Conservation (phyloP, 192 early-diverging fungal genomes). For the Linnemannia elongata region DNA sequence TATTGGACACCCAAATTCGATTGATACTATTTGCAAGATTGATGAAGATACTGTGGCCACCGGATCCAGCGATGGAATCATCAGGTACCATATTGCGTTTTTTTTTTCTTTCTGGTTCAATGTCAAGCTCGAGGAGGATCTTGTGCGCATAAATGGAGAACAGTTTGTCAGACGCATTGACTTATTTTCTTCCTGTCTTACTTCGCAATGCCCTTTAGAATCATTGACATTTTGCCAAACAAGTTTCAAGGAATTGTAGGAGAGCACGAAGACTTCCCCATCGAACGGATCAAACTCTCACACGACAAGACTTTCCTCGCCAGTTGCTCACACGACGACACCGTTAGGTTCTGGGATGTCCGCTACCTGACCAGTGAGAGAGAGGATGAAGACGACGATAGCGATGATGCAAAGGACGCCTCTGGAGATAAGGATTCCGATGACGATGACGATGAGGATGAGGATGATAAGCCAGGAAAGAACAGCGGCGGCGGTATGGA, state of each 20-base stretch:
- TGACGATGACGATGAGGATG: conserved; percentile 36
- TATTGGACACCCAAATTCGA: conserved; percentile 92
- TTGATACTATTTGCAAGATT: conserved; percentile 88
- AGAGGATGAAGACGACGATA: conserved; percentile 61
- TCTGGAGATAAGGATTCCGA: conserved; percentile 56
- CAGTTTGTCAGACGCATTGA: conserved; percentile 5
- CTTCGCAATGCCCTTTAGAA: conserved; percentile 47
- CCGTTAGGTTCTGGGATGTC: conserved; percentile 92
- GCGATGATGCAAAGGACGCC: conserved; percentile 62
- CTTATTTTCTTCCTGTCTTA: not conserved
- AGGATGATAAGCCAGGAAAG: conserved; percentile 39
- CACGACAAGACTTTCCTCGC: conserved; percentile 82
- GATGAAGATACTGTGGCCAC: conserved; percentile 90
- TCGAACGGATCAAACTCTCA: conserved; percentile 84
- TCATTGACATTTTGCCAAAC: conserved; percentile 93
- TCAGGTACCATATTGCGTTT: conserved; percentile 58
- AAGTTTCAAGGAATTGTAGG: conserved; percentile 90
- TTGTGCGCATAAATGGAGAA: no score
- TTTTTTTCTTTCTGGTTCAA: not conserved
- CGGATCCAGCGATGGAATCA: conserved; percentile 93
- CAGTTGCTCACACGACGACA: conserved; percentile 88
- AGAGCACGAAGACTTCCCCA: conserved; percentile 90
- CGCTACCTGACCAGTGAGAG: conserved; percentile 67
- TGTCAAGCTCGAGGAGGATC: not conserved
- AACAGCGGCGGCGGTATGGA: conserved; percentile 27